Percentiles rank a stretch among this genome's conserved stretches.
These are phyloP conservation scores for Candida tammaniensis DNA, from an alignment of 805 yeast species.

Conservation along the genomic window DNA sequence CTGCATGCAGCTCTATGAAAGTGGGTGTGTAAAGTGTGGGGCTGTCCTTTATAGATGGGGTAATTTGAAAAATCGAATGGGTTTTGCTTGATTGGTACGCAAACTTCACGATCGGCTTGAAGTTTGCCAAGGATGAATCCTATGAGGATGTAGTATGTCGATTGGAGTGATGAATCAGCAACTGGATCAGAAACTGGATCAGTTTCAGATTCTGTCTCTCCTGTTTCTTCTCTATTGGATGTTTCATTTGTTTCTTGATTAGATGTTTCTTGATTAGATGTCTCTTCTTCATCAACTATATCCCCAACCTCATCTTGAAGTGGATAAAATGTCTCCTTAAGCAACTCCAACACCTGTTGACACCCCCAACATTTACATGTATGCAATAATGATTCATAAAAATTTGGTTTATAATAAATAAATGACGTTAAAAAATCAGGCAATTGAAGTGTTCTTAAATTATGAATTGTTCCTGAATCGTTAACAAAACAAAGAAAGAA, in stretches of 20 bases:
- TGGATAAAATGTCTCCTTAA: constrained; percentile 22
- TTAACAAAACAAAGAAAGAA: constrained; percentile 27
- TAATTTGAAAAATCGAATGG: constrained; percentile 22
- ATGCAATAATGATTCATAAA: constrained; percentile 31
- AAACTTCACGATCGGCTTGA: constrained; percentile 36
- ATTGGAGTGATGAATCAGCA: constrained; percentile 21
- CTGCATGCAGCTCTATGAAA: constrained; percentile 24
- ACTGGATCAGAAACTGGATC: constrained; percentile 12
- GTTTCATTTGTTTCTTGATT: constrained; percentile 2
- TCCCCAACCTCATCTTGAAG: constrained; percentile 17
- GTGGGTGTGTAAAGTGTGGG: constrained; percentile 30
- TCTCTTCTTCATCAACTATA: constrained; percentile 2
- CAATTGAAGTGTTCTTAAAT: constrained; percentile 23
- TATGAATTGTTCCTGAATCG: constrained; percentile 10
- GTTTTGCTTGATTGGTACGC: constrained; percentile 29
- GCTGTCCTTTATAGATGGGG: constrained; percentile 34
- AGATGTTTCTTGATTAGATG: constrained; percentile 1
- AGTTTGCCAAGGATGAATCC: constrained; percentile 33
- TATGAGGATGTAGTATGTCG: constrained; percentile 27
- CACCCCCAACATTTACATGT: constrained; percentile 39
- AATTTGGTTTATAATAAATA: constrained; percentile 35
- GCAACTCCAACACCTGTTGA: constrained; percentile 21
- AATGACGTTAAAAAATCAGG: constrained; percentile 37
- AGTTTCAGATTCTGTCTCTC: constrained; percentile 6
- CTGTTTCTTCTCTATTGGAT: too few species aligned